Evolutionary conservation across 176 grass and related monocot genomes (phyloP), one percentile per base, ranked within the genome.

Genomic region (Avena sativa): DNA sequence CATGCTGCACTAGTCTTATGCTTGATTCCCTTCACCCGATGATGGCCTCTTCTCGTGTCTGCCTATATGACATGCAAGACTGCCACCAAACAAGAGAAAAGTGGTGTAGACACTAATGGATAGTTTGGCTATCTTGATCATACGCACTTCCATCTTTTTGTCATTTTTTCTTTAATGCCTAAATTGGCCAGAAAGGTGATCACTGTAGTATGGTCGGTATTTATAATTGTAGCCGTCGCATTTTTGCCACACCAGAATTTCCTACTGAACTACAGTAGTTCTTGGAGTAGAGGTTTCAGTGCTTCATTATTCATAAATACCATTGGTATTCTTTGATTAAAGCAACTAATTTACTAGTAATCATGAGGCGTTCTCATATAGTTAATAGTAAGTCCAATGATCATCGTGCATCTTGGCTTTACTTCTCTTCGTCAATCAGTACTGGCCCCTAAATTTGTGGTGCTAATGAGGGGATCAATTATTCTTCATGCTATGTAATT

Each of bases 111-210:
- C 43, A 23, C 32, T 69, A 36, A 58, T 13, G 52, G 17, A 20
- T 36, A n/a, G 26, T 40, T 78, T 57, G n/a, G 36, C 58, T 61
- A 28, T 80, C 26, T 80, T 64, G n/a, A 48, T 23, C 3, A 43
- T 83, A 71, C 23, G 9, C 8, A 12, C 64, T 40, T 21, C 12
- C 12, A 34, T 30, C 9, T 70, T 16, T 69, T 38, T 68, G 19
- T 65, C 21, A 80, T 12, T 19, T 79, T 21, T 82, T 70, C 3
- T 55, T 83, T 82, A 55, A 83, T 83, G 49, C 65, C 30, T 82
- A 17, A 25, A 71, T 12, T 83, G 19, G 19, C 20, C 15, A 12
- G 65, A 71, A 70, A 23, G 25, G 64, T 83, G 61, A 63, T 8
- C 38, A 48, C 17, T 83, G 44, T 26, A 69, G 17, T n/a, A 82